These are phyloP conservation scores for Ophidiomyces ophidiicola DNA, from an alignment of 2,329 filamentous ascomycete genomes.

Conservation along the genomic window DNA sequence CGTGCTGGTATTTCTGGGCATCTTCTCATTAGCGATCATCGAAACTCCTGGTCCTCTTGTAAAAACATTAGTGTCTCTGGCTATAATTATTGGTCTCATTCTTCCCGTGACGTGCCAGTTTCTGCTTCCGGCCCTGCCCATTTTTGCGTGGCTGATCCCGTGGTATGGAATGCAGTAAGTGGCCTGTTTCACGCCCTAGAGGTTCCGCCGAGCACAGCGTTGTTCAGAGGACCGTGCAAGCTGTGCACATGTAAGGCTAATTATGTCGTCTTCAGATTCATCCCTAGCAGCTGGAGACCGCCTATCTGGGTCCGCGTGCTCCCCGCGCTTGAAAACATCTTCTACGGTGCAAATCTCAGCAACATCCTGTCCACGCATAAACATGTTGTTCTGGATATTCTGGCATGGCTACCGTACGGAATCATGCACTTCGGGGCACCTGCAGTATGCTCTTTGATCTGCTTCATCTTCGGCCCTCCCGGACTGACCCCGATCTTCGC, in stretches of 20 bases:
- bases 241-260: background rate
- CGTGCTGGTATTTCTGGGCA: conserved; percentile 57
- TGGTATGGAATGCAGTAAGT: conserved; percentile 89
- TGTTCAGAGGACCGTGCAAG: too few species aligned
- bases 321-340: conserved; percentile 86
- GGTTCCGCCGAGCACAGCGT: background rate
- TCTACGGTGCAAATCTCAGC: conserved; percentile 90
- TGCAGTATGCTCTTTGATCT: conserved; percentile 60
- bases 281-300: conserved; percentile 74
- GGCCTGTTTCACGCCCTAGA: too few species aligned
- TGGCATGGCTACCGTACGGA: conserved; percentile 90
- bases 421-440: conserved; percentile 82
- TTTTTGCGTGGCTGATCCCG: conserved; percentile 76
- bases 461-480: conserved; percentile 83
- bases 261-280: conserved; percentile 50
- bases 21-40: conserved; percentile 76
- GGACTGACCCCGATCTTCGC: conserved; percentile 76
- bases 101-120: conserved; percentile 83
- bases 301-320: conserved; percentile 93
- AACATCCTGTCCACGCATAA: conserved; percentile 91
- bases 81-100: conserved; percentile 57
- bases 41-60: conserved; percentile 63
- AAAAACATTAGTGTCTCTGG: conserved; percentile 60
- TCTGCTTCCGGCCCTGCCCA: conserved; percentile 73
- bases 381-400: conserved; percentile 66